Conservation (phyloP, 2,329 filamentous ascomycete species). For the Fusarium stilboides region DNA sequence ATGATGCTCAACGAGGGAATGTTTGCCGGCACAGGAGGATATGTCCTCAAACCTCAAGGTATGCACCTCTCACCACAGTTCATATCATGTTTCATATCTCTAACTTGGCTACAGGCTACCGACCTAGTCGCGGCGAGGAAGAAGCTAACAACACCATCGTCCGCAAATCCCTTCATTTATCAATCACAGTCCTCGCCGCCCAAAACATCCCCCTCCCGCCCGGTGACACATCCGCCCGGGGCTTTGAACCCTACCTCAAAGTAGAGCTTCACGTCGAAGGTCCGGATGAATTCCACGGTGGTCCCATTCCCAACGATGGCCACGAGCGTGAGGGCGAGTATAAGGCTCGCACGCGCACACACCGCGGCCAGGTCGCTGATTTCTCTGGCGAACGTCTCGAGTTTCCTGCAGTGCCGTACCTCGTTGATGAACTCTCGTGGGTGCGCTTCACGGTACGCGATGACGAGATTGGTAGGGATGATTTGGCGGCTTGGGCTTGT, state of each 20-base stretch:
- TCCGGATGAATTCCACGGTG: constrained; percentile 61
- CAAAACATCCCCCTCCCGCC: constrained; percentile 80
- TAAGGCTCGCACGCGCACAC: constrained; percentile 72
- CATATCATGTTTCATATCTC: background rate
- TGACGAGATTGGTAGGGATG: constrained; percentile 84
- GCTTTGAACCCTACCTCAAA: constrained; percentile 86
- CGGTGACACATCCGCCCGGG: constrained; percentile 63
- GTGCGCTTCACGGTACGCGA: constrained; percentile 90
- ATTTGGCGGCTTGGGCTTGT: constrained; percentile 89
- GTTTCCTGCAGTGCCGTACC: constrained; percentile 69
- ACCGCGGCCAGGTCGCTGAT: constrained; percentile 73
- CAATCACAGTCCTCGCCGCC: constrained; percentile 81
- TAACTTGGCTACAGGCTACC: constrained; percentile 50
- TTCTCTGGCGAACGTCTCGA: constrained; percentile 71
- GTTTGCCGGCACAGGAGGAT: constrained; percentile 88
- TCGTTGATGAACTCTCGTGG: constrained; percentile 80
- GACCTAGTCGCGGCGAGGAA: constrained; percentile 46
- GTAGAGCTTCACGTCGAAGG: constrained; percentile 87
- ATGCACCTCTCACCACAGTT: constrained; percentile 13
- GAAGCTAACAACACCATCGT: constrained; percentile 53
- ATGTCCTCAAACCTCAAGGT: constrained; percentile 86
- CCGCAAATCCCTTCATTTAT: constrained; percentile 76
- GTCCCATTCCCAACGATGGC: constrained; percentile 57
- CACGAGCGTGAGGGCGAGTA: constrained; percentile 62
- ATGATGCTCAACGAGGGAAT: constrained; percentile 98